Conservation (phyloP, 2,329 filamentous ascomycete genomes). For the Penicillium sp. region DNA sequence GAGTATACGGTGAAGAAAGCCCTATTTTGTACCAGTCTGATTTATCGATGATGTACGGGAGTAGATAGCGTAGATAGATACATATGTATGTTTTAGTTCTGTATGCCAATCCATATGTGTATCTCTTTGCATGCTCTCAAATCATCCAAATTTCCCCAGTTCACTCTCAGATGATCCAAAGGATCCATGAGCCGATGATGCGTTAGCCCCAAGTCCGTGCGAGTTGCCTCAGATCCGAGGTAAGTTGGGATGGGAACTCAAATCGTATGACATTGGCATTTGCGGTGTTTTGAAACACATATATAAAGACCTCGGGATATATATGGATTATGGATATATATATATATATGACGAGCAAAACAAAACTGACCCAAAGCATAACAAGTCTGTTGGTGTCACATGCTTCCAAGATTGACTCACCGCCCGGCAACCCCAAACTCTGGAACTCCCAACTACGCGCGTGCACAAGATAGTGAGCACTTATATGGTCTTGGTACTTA, state of each 20-base stretch:
- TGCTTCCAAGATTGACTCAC: slow-evolving; percentile 7
- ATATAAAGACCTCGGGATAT: background rate
- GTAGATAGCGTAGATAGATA: background rate
- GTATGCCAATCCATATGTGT: background rate
- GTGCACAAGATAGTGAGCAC: background rate
- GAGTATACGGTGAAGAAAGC: background rate
- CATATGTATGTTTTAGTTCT: background rate
- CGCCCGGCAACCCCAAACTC: slow-evolving; percentile 12
- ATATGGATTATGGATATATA: background rate
- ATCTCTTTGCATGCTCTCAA: background rate
- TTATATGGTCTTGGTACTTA: background rate
- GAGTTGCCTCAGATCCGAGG: slow-evolving; percentile 2
- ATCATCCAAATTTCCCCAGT: background rate
- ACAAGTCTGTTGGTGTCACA: slow-evolving; percentile 5
- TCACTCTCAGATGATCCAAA: background rate
- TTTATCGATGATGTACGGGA: too few relatives aligned
- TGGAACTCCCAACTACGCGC: background rate
- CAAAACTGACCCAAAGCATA: background rate
- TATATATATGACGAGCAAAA: background rate
- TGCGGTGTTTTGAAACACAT: background rate
- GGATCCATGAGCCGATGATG: background rate
- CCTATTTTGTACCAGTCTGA: background rate
- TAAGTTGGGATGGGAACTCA: background rate
- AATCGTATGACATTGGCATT: slow-evolving; percentile 1
- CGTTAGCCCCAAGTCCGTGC: slow-evolving; percentile 5